Percentiles rank a stretch among this genome's conserved stretches.
Evolutionary conservation across 179 eudicot species (phyloP).

Genomic region (Kewa caespitosa): DNA sequence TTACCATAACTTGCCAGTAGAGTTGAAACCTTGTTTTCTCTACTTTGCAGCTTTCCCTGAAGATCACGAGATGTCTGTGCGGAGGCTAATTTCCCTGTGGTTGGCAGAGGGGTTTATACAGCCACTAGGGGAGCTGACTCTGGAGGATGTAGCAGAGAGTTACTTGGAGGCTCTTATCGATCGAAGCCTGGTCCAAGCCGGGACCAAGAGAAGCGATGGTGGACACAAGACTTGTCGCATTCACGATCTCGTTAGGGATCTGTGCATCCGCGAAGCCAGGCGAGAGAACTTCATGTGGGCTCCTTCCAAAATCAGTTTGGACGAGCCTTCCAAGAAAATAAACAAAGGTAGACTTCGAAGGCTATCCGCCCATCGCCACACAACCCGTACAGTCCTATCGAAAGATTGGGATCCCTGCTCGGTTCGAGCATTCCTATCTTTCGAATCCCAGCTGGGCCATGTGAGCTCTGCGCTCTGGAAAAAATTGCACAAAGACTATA

Average conservation of each 20-base stretch:
- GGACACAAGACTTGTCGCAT: conserved; percentile 29
- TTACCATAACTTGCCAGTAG: conserved; percentile 25
- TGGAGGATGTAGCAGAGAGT: conserved; percentile 32
- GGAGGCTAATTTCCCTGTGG: conserved; percentile 30
- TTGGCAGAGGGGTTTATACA: conserved; percentile 35
- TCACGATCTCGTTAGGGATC: conserved; percentile 27
- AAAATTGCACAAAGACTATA: background rate
- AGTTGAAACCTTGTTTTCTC: conserved; percentile 35
- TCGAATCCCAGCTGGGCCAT: background rate
- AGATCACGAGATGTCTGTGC: conserved; percentile 25
- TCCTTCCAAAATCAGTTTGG: background rate
- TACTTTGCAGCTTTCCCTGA: conserved; percentile 31
- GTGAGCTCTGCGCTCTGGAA: conserved; percentile 12
- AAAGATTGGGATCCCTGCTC: conserved; percentile 11
- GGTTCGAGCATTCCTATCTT: conserved; percentile 15
- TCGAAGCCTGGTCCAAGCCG: conserved; percentile 29
- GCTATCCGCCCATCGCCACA: conserved; percentile 4
- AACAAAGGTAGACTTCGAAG: conserved; percentile 8
- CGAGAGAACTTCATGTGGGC: conserved; percentile 15
- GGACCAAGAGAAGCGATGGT: conserved; percentile 21
- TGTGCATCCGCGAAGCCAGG: background rate
- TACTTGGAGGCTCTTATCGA: conserved; percentile 23
- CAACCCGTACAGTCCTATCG: background rate
- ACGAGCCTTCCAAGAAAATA: background rate
- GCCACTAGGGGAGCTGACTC: conserved; percentile 2